Conservation (phyloP, 441 rosid genomes). For the Populus trichocarpa region DNA sequence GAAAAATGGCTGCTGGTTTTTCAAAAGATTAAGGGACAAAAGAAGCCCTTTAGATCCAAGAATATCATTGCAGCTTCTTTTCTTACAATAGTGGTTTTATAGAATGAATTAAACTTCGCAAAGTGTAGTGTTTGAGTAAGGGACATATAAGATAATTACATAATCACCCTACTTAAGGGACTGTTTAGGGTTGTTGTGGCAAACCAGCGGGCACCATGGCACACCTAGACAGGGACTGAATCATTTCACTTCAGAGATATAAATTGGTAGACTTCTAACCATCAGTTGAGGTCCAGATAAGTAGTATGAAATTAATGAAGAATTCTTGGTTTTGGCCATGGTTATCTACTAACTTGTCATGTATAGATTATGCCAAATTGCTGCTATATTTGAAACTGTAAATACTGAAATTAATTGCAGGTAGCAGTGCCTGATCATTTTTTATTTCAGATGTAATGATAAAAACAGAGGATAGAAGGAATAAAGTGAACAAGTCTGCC, state of each 20-base stretch:
- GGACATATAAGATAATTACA: background rate
- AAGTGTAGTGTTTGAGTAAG: background rate
- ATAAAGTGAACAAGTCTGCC: constrained; percentile 9
- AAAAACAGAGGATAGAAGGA: constrained; percentile 21
- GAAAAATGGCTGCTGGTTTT: background rate
- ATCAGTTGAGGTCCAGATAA: too few relatives aligned
- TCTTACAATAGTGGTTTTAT: background rate
- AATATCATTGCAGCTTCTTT: background rate
- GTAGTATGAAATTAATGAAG: background rate
- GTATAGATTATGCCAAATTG: background rate
- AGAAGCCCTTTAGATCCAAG: background rate
- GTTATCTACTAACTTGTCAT: background rate
- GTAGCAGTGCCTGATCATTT: constrained; percentile 6
- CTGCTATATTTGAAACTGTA: constrained; percentile 1
- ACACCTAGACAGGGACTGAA: background rate
- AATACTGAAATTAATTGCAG: background rate
- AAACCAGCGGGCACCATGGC: background rate
- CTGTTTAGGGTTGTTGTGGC: background rate
- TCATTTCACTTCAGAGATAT: background rate
- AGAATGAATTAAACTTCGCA: background rate
- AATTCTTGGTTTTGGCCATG: background rate
- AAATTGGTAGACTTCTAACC: too few relatives aligned
- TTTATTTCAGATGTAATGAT: constrained; percentile 22
- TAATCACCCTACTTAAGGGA: background rate
- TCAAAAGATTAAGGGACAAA: background rate